phyloP scores from a whole-genome alignment of 2,329 filamentous ascomycete genomes.

The Teratosphaeria pseudoeucalypti region DNA sequence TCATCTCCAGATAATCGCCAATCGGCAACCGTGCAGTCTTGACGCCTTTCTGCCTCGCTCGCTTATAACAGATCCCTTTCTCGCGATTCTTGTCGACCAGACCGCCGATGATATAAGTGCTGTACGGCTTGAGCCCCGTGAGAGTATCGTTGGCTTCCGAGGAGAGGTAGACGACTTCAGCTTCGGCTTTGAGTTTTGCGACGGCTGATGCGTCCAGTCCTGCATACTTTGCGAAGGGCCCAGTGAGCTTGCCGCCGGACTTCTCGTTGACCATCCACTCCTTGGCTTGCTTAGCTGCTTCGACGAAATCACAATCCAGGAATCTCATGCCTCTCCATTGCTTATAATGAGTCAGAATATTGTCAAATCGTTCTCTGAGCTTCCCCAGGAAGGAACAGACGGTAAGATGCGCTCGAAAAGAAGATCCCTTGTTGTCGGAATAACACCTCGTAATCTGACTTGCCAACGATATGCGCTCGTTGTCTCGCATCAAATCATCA shows the following conservation, averaged over 20 bases:
- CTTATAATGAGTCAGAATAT: constrained; percentile 58
- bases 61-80: constrained; percentile 85
- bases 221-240: constrained; percentile 15
- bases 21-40: constrained; percentile 88
- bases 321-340: constrained; percentile 74
- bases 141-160: constrained; percentile 85
- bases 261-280: constrained; percentile 52
- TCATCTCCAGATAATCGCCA: constrained; percentile 89
- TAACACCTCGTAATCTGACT: constrained; percentile 81
- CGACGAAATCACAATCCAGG: constrained; percentile 61
- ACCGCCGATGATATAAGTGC: constrained; percentile 85
- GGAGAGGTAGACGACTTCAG: constrained; percentile 74
- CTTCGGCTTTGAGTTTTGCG: constrained; percentile 33
- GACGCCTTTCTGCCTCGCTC: constrained; percentile 63
- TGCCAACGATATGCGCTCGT: constrained; percentile 72
- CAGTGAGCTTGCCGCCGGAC: constrained; percentile 18
- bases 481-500: constrained; percentile 78
- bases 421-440: constrained; percentile 67
- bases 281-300: constrained; percentile 55
- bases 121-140: constrained; percentile 72
- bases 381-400: constrained; percentile 67
- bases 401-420: constrained; percentile 60
- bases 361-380: constrained; percentile 71
- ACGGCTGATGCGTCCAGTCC: constrained; percentile 9
- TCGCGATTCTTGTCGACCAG: constrained; percentile 94